These are phyloP conservation scores for Sugiyamaella lignohabitans DNA, from an alignment of 805 yeast species.

Conservation along the genomic window DNA sequence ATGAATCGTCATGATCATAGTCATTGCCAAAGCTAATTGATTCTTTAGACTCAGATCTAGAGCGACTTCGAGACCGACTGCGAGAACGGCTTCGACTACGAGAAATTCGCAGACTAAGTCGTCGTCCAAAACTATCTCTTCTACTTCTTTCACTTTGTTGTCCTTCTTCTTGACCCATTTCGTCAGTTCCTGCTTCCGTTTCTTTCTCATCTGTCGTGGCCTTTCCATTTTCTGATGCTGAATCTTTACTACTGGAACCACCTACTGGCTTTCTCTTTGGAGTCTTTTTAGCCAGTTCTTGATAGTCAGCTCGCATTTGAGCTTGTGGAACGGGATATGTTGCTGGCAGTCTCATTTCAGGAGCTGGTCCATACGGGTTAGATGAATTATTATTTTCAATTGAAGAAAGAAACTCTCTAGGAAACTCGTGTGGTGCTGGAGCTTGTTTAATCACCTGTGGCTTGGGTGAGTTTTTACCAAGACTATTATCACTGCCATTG, in stretches of 20 bases:
- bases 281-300: background rate
- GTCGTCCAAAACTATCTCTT: too few relatives aligned
- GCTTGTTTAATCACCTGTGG: constrained; percentile 13
- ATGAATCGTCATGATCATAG: too few relatives aligned
- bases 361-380: constrained; percentile 20
- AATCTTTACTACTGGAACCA: too few relatives aligned
- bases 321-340: constrained; percentile 8
- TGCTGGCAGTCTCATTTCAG: constrained; percentile 22
- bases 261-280: constrained; percentile 1
- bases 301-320: background rate
- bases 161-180: background rate
- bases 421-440: constrained; percentile 26
- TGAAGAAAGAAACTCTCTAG: constrained; percentile 24
- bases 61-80: too few relatives aligned
- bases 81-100: too few relatives aligned
- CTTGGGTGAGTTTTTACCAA: background rate
- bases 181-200: background rate
- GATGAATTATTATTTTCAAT: constrained; percentile 10
- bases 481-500: too few relatives aligned
- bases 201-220: background rate
- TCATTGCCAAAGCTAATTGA: too few relatives aligned
- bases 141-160: too few relatives aligned
- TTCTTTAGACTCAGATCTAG: too few relatives aligned
- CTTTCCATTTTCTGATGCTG: background rate
- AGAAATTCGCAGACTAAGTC: too few relatives aligned